phyloP scores from a whole-genome alignment of 1,284 basidiomycete species.

The Cutaneotrichosporon spelunceum region DNA sequence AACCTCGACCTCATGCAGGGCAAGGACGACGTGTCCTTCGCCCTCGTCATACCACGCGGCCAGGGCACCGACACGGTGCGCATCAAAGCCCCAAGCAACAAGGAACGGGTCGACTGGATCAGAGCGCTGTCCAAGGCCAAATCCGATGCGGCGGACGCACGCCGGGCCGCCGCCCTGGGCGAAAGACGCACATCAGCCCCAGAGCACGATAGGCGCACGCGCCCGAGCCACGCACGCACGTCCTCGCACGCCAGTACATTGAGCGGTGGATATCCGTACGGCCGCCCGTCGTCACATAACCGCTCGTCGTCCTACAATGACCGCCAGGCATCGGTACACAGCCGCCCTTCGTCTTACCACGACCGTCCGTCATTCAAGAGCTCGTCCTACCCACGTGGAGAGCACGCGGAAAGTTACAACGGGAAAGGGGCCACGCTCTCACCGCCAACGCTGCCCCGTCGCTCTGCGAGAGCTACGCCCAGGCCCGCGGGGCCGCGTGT shows the following conservation, averaged over 20 bases:
- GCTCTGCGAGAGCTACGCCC: neutral
- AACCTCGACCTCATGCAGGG: conserved; percentile 54
- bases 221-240: neutral
- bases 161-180: conserved; percentile 2
- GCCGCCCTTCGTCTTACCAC: too few species aligned
- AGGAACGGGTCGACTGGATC: conserved; percentile 32
- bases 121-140: conserved; percentile 13
- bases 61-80: conserved; percentile 14
- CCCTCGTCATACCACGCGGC: conserved; percentile 48
- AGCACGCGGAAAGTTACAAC: too few species aligned
- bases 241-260: neutral
- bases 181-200: neutral
- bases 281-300: too few species aligned
- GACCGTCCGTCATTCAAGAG: too few species aligned
- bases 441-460: neutral
- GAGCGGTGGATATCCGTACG: neutral
- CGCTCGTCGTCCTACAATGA: too few species aligned
- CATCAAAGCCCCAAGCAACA: conserved; percentile 19
- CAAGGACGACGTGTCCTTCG: conserved; percentile 59
- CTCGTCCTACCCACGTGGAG: too few species aligned
- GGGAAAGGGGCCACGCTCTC: too few species aligned
- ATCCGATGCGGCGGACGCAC: conserved; percentile 11
- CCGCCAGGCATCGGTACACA: too few species aligned
- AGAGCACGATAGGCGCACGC: neutral
- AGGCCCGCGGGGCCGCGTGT: neutral